These are phyloP conservation scores for Pythium brassicae DNA, from an alignment of 352 stramenopile species.

Conservation along the genomic window DNA sequence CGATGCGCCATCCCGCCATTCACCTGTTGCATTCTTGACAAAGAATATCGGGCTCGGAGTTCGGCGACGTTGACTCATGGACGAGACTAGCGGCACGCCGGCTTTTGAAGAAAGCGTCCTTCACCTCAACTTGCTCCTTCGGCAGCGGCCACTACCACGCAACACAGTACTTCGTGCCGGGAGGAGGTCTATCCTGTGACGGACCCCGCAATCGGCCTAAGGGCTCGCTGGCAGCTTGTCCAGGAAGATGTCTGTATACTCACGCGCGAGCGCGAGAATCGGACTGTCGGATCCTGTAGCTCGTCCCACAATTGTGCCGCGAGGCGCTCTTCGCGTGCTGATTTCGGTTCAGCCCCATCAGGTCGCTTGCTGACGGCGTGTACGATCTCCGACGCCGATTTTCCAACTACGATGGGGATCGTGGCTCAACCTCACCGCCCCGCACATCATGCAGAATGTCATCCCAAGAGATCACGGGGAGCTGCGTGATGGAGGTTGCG, in stretches of 20 bases:
- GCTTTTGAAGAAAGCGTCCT: slow-evolving; percentile 19
- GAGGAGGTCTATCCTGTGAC: slow-evolving; percentile 25
- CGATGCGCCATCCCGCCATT: slow-evolving; percentile 25
- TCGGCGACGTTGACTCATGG: slow-evolving; percentile 15
- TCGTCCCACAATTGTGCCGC: slow-evolving; percentile 14
- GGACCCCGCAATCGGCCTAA: slow-evolving; percentile 9
- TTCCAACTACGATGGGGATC: slow-evolving; percentile 6
- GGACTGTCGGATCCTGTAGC: slow-evolving; percentile 5
- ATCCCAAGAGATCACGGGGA: neutral
- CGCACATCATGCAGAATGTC: slow-evolving; percentile 16
- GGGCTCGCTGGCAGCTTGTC: slow-evolving; percentile 13
- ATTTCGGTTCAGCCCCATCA: slow-evolving; percentile 12
- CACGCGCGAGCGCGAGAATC: too few relatives aligned
- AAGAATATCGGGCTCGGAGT: slow-evolving; percentile 23
- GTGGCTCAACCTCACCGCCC: slow-evolving; percentile 15
- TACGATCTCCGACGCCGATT: too few relatives aligned
- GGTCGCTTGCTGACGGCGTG: neutral
- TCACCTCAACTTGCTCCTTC: slow-evolving; percentile 16
- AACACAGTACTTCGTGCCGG: slow-evolving; percentile 25
- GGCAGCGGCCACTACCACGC: slow-evolving; percentile 25
- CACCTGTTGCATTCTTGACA: slow-evolving; percentile 18
- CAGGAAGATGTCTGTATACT: slow-evolving; percentile 13
- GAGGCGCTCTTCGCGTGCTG: slow-evolving; percentile 12
- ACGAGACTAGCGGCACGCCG: slow-evolving; percentile 13
- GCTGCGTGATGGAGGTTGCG: neutral